Evolutionary conservation across 2,329 filamentous ascomycete genomes (phyloP), one percentile per base, ranked within the genome.

Genomic region (Venturia nashicola): DNA sequence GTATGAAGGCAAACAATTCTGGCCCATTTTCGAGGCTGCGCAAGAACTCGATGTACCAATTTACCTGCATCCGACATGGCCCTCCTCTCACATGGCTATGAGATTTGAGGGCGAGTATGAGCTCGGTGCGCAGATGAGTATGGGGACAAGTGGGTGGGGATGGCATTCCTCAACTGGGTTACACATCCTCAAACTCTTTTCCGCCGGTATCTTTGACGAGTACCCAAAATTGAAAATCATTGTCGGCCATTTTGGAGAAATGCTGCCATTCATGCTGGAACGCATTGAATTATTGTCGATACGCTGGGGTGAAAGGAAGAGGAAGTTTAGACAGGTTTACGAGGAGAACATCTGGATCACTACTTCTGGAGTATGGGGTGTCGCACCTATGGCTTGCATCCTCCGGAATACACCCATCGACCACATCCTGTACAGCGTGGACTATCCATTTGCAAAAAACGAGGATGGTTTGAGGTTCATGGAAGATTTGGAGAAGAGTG

Each of bases 311-410:
- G 59, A 71, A 14, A 70, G 71, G 65, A 64, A 71, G 64, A 65
- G 74, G 2, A 65, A 71, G 0, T 79, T 85, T 59, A 68, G 71
- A 16, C 73, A 81, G 14, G 80, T 84, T 2, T 86, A 80, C 76
- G 76, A 79, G 59, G 72, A 77, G 65, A 86, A 86, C 65, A 72
- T 85, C 12, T 85, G 80, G 78, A 70, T 86, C 34, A 84, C 82
- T 1, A 84, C 82, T 2, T 80, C 77, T 62, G 83, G 83, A 2
- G 77, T 80, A 64, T 83, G 80, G 70, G 77, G 77, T 36, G 65
- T 84, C 20, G 75, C 73, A 63, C 79, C 78, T 5, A 69, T 85
- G 72, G 75, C 75, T n/a, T 72, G 72, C 42, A 64, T 78, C 59
- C 66, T 77, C 61, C 70, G 76, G 64, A 78, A 77, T 7, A 82